Percentiles rank a stretch among this genome's conserved stretches.
Conservation (phyloP, 805 yeast species). For the Schizosaccharomyces osmophilus region DNA sequence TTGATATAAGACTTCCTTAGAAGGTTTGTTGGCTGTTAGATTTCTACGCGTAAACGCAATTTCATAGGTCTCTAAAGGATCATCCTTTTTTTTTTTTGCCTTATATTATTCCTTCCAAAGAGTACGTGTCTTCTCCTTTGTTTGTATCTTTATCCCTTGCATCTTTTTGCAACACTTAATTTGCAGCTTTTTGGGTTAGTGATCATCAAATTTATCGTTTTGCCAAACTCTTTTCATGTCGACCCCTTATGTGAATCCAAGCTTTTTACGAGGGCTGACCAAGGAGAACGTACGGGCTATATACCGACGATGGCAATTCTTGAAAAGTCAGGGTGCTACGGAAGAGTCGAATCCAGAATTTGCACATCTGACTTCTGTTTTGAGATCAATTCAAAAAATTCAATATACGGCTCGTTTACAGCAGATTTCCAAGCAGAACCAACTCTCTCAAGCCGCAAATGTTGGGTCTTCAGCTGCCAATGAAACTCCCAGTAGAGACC, state of each 20-base stretch:
- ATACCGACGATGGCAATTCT: not conserved
- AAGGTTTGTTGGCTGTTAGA: too few species aligned
- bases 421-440: not conserved
- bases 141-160: too few species aligned
- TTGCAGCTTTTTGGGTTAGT: too few species aligned
- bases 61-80: too few species aligned
- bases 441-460: not conserved
- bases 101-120: too few species aligned
- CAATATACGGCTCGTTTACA: not conserved
- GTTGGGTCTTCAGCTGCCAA: not conserved
- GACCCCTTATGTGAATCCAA: not conserved
- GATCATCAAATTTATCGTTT: too few species aligned
- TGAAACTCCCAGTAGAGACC: not conserved
- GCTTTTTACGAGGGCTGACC: not conserved
- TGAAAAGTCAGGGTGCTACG: slow-evolving; percentile 22
- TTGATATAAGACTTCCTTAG: too few species aligned
- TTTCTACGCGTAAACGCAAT: too few species aligned
- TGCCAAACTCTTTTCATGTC: not conserved
- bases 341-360: slow-evolving; percentile 34
- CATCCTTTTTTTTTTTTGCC: too few species aligned
- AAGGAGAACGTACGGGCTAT: not conserved
- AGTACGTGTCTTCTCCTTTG: too few species aligned
- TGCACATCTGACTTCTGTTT: slow-evolving; percentile 27
- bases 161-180: too few species aligned
- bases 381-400: slow-evolving; percentile 20